Conservation (phyloP, 331 rosid genomes). For the Telfairia occidentalis region DNA sequence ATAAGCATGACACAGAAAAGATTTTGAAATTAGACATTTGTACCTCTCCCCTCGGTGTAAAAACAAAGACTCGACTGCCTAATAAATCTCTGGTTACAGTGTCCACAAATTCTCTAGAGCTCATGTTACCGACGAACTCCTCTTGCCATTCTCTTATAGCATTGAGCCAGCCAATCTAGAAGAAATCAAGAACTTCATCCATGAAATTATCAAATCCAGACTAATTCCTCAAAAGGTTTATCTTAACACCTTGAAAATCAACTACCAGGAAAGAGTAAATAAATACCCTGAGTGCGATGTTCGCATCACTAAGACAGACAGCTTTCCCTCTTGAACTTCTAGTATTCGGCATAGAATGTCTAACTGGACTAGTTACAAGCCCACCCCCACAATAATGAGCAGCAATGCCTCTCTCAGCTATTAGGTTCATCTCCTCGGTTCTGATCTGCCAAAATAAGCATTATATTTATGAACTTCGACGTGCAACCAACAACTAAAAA, state of each 20-base stretch:
- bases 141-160: slow-evolving; percentile 99
- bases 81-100: slow-evolving; percentile 88
- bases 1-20: slow-evolving; percentile 4
- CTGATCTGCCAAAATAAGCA: slow-evolving; percentile 55
- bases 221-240: not conserved
- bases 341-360: slow-evolving; percentile 48
- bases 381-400: slow-evolving; percentile 90
- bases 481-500: not conserved
- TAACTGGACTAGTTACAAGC: slow-evolving; percentile 52
- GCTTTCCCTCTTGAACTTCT: slow-evolving; percentile 77
- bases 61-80: slow-evolving; percentile 95
- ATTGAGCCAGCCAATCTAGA: slow-evolving; percentile 98
- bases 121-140: slow-evolving; percentile 99
- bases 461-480: not conserved
- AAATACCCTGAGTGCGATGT: slow-evolving; percentile 92
- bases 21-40: not conserved
- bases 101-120: slow-evolving; percentile 97
- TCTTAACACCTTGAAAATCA: slow-evolving; percentile 17
- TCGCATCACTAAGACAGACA: slow-evolving; percentile 82
- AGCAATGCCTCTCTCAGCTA: slow-evolving; percentile 98
- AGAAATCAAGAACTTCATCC: slow-evolving; percentile 24
- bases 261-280: slow-evolving; percentile 12
- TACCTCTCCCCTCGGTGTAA: slow-evolving; percentile 98
- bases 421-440: slow-evolving; percentile 92
- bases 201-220: slow-evolving; percentile 25